phyloP scores from a whole-genome alignment of 2,329 filamentous ascomycete genomes.

The Pseudohalonectria lignicola region DNA sequence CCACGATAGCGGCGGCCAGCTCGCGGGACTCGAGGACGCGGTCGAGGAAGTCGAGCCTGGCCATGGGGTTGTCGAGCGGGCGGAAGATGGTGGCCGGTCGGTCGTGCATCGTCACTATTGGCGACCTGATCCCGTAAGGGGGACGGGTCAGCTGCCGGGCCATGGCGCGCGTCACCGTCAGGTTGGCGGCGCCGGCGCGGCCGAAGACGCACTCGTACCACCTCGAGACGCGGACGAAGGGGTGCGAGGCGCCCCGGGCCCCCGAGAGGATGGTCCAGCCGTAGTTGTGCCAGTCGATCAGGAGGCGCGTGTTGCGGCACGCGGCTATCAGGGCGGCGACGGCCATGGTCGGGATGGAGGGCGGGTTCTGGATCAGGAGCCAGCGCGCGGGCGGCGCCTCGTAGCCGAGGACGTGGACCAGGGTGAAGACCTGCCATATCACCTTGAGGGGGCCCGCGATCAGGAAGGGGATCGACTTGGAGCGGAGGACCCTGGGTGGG shows the following conservation, averaged over 20 bases:
- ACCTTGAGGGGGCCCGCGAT: constrained; percentile 76
- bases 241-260: constrained; percentile 47
- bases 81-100: constrained; percentile 75
- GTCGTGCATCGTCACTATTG: constrained; percentile 70
- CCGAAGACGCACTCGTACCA: constrained; percentile 69
- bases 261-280: constrained; percentile 82
- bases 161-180: constrained; percentile 90
- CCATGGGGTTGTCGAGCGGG: constrained; percentile 40
- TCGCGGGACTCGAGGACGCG: constrained; percentile 53
- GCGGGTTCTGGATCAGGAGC: constrained; percentile 88
- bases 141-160: constrained; percentile 51
- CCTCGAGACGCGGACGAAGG: constrained; percentile 66
- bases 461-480: constrained; percentile 64
- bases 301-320: constrained; percentile 66
- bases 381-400: constrained; percentile 63
- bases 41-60: constrained; percentile 50
- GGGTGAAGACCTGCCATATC: constrained; percentile 63
- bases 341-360: constrained; percentile 82
- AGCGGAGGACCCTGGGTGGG: constrained; percentile 56
- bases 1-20: constrained; percentile 46
- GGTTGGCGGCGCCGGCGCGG: constrained; percentile 57
- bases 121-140: constrained; percentile 54
- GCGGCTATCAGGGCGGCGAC: constrained; percentile 63
- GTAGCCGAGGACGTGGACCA: constrained; percentile 67
- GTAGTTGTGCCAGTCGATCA: constrained; percentile 99